A percentile compares a stretch with the other conserved stretches of the same genome.
phyloP scores from a whole-genome alignment of 345 rosid genomes.

The Durio zibethinus region DNA sequence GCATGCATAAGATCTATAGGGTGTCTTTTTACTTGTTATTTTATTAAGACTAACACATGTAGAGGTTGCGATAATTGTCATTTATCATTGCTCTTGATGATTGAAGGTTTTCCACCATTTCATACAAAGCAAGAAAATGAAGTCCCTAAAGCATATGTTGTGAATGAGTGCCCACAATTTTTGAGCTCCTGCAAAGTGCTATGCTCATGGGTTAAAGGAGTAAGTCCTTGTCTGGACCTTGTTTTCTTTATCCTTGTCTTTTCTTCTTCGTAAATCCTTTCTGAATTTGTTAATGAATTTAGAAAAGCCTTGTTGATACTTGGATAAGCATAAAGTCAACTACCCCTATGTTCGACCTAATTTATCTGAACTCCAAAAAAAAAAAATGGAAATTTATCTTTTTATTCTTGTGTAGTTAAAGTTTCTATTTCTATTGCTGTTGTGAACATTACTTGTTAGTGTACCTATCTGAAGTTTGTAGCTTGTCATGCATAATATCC shows the following conservation, averaged over 20 bases:
- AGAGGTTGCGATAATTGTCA: conserved; percentile 1
- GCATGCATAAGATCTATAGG: not conserved
- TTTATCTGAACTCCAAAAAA: not conserved
- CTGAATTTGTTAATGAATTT: not conserved
- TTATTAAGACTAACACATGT: not conserved
- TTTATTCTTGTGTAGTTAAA: not conserved
- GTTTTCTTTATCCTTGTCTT: not conserved
- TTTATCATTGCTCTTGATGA: conserved; percentile 46
- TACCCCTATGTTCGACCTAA: not conserved
- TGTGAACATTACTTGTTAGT: not conserved
- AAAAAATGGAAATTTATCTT: not conserved
- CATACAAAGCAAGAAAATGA: conserved; percentile 51
- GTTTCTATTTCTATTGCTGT: not conserved
- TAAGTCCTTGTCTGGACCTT: conserved; percentile 27
- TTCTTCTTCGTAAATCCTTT: not conserved
- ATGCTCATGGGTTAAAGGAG: conserved; percentile 62
- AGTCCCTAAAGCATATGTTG: conserved; percentile 66
- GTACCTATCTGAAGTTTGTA: not conserved
- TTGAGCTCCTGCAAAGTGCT: conserved; percentile 52
- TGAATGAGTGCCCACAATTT: conserved; percentile 76
- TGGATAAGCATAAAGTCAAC: not conserved
- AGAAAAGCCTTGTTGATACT: conserved; percentile 2
- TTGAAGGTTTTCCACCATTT: conserved; percentile 80
- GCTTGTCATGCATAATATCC: not conserved
- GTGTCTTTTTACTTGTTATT: not conserved